Base-by-base conservation (phyloP, 75 land plant genomes). In the Cupressus sempervirens region DNA sequence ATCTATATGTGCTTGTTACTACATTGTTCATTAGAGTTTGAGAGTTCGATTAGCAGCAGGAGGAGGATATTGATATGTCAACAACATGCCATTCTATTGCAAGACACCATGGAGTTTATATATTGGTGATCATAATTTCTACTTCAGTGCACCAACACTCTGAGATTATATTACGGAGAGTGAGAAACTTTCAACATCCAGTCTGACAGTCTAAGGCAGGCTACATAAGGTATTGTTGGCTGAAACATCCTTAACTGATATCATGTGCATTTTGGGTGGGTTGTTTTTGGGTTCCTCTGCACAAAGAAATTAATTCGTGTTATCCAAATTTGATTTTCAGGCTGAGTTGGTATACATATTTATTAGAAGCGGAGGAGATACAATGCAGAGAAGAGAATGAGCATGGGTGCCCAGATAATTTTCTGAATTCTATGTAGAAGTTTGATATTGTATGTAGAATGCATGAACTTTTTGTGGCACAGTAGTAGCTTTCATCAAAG, bases 1-100 rank as follows among this genome's bases (percentile, higher is more conserved):
- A 79, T 20, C 32, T 79, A 79, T 79, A 45, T 45, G 45, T 79
- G 81, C 81, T 45, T 79, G 45, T 79, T 43, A 79, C 26, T 79
- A 45, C 50, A 43, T 29, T 79, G 45, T 40, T 43, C 29, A 26
- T 23, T 45, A 79, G 81, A 72, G 35, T 72, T n/a, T 79, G 30
- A 43, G 32, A 45, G 46, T 45, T 13, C 46, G 26, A 79, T 43
- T 43, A 79, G 67, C 29, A 62, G 26, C 29, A 23, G 67, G 6
- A 56, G 62, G 62, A 16, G 62, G 62, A 16, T 18, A 20, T 18
- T 18, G n/a, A 56, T 6, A 56, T 56, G 62, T 16, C 23, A 3
- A 56, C 23, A 18, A 20, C 23, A 56, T 56, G 67, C 9, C 67
- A 23, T n/a, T 62, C 67, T 62, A 23, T 7, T 23, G 26, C 29